Conservation (phyloP, 1,284 basidiomycete species). For the Filobasidium uniguttulatum region DNA sequence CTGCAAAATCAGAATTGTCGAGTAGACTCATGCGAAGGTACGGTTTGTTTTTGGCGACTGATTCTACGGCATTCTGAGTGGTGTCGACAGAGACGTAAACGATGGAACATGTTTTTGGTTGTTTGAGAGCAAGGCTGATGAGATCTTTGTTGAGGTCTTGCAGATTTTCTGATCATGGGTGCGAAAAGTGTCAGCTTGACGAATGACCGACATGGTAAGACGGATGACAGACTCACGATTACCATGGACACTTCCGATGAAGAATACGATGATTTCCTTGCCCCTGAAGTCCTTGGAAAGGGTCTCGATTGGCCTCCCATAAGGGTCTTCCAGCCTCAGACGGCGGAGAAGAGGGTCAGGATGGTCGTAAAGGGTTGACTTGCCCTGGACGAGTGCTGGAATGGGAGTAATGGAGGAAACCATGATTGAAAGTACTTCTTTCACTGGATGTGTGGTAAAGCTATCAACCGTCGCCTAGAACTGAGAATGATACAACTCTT, state of each 20-base stretch:
- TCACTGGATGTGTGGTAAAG: too few relatives aligned
- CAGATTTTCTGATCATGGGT: background rate
- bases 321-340: conserved; percentile 30
- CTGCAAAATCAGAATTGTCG: conserved; percentile 37
- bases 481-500: too few relatives aligned
- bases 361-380: conserved; percentile 6
- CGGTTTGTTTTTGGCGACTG: conserved; percentile 26
- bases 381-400: conserved; percentile 11
- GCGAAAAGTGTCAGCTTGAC: background rate
- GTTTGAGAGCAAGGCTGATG: conserved; percentile 20
- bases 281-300: conserved; percentile 25
- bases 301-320: conserved; percentile 29
- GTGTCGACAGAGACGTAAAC: conserved; percentile 37
- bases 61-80: conserved; percentile 19
- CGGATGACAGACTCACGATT: conserved; percentile 20
- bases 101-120: conserved; percentile 21
- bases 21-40: conserved; percentile 35
- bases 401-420: background rate
- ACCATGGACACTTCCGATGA: conserved; percentile 31
- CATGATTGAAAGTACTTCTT: too few relatives aligned
- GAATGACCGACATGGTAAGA: background rate
- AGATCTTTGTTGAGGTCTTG: conserved; percentile 15
- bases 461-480: too few relatives aligned
- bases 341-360: conserved; percentile 17
- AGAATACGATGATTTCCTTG: conserved; percentile 33